Base-by-base conservation (phyloP, 768 basidiomycete species). In the Calocybe indica region DNA sequence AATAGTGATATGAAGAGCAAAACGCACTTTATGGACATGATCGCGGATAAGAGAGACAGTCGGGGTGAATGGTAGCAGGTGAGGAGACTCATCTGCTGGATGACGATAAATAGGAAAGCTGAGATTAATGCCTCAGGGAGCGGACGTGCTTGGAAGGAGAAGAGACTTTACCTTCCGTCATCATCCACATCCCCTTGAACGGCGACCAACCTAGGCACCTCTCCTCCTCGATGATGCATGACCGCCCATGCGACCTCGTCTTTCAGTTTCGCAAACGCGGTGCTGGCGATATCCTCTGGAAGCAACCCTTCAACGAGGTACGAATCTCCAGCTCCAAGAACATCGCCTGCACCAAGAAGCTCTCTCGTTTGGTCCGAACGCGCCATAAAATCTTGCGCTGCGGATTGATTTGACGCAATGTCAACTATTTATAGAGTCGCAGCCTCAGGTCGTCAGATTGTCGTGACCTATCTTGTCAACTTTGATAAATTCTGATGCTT, bases 101-200 rank as follows among this genome's bases (percentile, higher is more conserved):
- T 90, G 87, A 32, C 89, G 80, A 62, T 91, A 92, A 45, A 91
- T 72, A 5, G 89, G 88, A 58, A 79, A 82, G 55, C 85, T 88
- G 49, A 6, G 7, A 37, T 28, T 12, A 28, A 43, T 29, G 30
- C 40, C 41, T 9, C 12, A 28, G 31, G 32, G 13, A 39, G 5
- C 8, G 14, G n/a, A 29, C 7, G 14, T n/a, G 13, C 7, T 11
- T 15, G 12, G 12, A 39, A 36, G 2, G 1, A 29, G 30, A 45
- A 7, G 3, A 33, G 35, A 33, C 55, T 38, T 38, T 45, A 68
- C 73, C 72, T 73, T 38, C 74, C 73, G 50, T 72, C 69, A 10
- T 65, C 57, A 14, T 59, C 62, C n/a, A 83, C 62, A 35, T 73
- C 64, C 15, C 82, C 82, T 58, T 84, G 67, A 22, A 83, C 81